Evolutionary conservation across 352 stramenopile species (phyloP).

Genomic region (Globisporangium megalacanthum): DNA sequence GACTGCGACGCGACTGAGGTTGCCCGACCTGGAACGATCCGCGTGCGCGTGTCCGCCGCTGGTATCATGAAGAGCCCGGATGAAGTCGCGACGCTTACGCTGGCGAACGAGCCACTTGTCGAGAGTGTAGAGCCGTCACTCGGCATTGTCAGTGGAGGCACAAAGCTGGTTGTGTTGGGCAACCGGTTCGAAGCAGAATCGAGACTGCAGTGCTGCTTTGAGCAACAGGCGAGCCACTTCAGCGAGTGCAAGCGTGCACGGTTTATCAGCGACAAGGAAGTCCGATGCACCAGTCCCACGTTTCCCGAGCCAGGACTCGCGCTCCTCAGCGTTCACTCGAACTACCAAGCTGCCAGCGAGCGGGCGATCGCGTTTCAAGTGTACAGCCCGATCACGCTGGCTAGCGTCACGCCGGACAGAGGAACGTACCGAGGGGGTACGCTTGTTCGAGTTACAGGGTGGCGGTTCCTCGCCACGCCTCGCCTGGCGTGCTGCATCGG

Average conservation of each 20-base stretch:
- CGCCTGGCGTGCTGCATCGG: slow-evolving; percentile 68
- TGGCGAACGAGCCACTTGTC: slow-evolving; percentile 24
- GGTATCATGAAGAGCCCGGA: slow-evolving; percentile 16
- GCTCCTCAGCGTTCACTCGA: slow-evolving; percentile 20
- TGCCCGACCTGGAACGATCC: slow-evolving; percentile 9
- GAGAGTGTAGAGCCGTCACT: slow-evolving; percentile 41
- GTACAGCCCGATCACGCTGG: slow-evolving; percentile 22
- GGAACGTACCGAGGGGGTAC: slow-evolving; percentile 39
- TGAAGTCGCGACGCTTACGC: slow-evolving; percentile 27
- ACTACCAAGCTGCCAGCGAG: slow-evolving; percentile 2
- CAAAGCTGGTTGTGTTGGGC: slow-evolving; percentile 28
- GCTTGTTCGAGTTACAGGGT: slow-evolving; percentile 30
- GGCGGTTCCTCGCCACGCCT: slow-evolving; percentile 44
- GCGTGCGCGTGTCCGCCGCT: slow-evolving; percentile 25
- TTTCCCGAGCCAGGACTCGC: slow-evolving; percentile 12
- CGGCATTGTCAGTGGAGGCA: slow-evolving; percentile 23
- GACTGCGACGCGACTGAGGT: slow-evolving; percentile 19
- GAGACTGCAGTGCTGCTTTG: slow-evolving; percentile 55
- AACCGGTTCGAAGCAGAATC: slow-evolving; percentile 36
- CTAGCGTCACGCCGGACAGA: slow-evolving; percentile 18
- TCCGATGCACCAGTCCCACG: slow-evolving; percentile 24
- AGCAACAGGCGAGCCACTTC: background rate
- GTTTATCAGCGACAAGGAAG: slow-evolving; percentile 26
- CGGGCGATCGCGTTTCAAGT: slow-evolving; percentile 20
- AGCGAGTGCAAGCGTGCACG: slow-evolving; percentile 18